Conservation (phyloP, 2,329 filamentous ascomycete genomes). For the Colletotrichum simmondsii region DNA sequence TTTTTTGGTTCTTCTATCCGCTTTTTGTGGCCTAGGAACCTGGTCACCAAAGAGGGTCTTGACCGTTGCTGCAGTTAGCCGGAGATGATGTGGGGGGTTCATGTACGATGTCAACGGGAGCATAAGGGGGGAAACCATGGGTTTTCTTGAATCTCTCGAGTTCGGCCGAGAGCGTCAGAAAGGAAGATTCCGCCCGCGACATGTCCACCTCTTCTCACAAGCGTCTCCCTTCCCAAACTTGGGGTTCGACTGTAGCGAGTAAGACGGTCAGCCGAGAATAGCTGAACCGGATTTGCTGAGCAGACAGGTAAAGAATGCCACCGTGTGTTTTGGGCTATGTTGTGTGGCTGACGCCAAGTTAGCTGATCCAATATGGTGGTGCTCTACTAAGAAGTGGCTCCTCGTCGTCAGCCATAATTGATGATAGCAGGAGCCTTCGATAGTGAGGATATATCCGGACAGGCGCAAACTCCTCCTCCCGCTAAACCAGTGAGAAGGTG, state of each 20-base stretch:
- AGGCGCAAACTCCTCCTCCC: not conserved
- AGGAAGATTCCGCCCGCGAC: not conserved
- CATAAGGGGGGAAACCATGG: not conserved
- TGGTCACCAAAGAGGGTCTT: conserved; percentile 28
- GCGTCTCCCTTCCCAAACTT: not conserved
- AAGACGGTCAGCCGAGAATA: not conserved
- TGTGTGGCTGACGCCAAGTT: conserved; percentile 17
- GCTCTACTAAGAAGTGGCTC: not conserved
- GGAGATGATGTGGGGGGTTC: conserved; percentile 31
- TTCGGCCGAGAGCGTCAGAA: not conserved
- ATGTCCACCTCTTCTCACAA: not conserved
- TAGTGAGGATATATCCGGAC: not conserved
- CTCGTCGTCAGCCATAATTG: not conserved
- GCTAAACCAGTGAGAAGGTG: not conserved
- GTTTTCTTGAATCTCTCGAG: not conserved
- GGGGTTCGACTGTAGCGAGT: not conserved
- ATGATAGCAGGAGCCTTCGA: not conserved
- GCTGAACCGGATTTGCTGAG: not conserved
- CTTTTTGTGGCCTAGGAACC: conserved; percentile 6
- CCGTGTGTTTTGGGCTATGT: not conserved
- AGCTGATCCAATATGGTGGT: not conserved
- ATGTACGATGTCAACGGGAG: not conserved
- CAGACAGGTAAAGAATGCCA: not conserved
- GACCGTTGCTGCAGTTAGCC: conserved; percentile 24
- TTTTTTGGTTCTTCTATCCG: conserved; percentile 16